Evolutionary conservation across 345 rosid genomes (phyloP).

Genomic region (Barbarea vulgaris): DNA sequence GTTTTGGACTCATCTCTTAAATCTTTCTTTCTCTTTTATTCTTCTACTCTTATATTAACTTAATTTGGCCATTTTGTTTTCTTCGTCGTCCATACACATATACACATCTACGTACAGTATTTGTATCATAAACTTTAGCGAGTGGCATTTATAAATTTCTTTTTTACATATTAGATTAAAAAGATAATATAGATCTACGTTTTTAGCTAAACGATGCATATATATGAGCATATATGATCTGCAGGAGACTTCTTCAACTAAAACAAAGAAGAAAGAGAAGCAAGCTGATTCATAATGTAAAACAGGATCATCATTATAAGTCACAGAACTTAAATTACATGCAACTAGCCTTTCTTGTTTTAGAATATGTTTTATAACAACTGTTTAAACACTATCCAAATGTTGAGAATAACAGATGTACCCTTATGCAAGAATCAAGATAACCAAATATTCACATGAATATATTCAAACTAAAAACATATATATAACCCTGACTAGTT

Average conservation of each 20-base stretch:
- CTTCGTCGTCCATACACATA: background rate
- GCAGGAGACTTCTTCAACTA: slow-evolving; percentile 13
- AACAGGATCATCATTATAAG: background rate
- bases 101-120: background rate
- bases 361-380: background rate
- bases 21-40: background rate
- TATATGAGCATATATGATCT: background rate
- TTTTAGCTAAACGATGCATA: background rate
- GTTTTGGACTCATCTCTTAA: slow-evolving; percentile 17
- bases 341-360: slow-evolving; percentile 13
- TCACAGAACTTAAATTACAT: slow-evolving; percentile 20
- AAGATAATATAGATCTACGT: background rate
- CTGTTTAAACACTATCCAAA: background rate
- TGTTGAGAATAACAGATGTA: background rate
- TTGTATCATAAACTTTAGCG: background rate
- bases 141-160: background rate
- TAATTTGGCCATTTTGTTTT: slow-evolving; percentile 14
- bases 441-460: background rate
- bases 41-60: background rate
- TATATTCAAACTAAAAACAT: slow-evolving; percentile 1
- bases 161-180: background rate
- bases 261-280: slow-evolving; percentile 12
- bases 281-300: background rate
- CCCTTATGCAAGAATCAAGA: background rate
- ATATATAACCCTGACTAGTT: background rate